A percentile compares a stretch with the other conserved stretches of the same genome.
phyloP scores from a whole-genome alignment of 805 yeast species.

The Sugiyamaella mastotermitis region DNA sequence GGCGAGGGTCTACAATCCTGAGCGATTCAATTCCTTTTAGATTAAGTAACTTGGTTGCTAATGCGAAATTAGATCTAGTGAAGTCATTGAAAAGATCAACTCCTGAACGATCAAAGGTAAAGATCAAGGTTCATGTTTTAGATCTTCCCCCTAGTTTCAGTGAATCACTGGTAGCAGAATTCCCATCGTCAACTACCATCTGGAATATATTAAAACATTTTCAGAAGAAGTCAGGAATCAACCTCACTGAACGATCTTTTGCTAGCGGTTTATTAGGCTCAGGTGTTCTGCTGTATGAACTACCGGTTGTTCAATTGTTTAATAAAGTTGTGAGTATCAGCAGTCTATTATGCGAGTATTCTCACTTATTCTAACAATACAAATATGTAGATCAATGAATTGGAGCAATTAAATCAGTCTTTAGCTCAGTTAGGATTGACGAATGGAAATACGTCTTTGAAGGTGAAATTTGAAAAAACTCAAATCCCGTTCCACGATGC shows the following conservation, averaged over 20 bases:
- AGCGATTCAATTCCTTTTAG: conserved; percentile 16
- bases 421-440: conserved; percentile 16
- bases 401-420: conserved; percentile 17
- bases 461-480: conserved; percentile 18
- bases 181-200: conserved; percentile 16
- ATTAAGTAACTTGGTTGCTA: conserved; percentile 18
- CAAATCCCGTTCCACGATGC: conserved; percentile 14
- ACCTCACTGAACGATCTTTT: conserved; percentile 18
- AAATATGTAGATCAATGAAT: neutral
- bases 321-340: too few species aligned
- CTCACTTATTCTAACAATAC: too few species aligned
- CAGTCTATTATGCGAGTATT: too few species aligned
- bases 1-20: conserved; percentile 10
- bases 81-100: conserved; percentile 4
- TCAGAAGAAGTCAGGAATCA: conserved; percentile 20
- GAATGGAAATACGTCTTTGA: conserved; percentile 17
- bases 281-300: conserved; percentile 15
- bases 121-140: conserved; percentile 15
- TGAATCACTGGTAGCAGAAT: conserved; percentile 15
- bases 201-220: conserved; percentile 21
- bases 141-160: conserved; percentile 19
- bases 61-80: conserved; percentile 21
- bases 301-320: conserved; percentile 21
- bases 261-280: neutral
- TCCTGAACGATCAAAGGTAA: conserved; percentile 2